Evolutionary conservation across 2,329 filamentous ascomycete genomes (phyloP), one percentile per base, ranked within the genome.

Genomic region (Fonsecaea pedrosoi): DNA sequence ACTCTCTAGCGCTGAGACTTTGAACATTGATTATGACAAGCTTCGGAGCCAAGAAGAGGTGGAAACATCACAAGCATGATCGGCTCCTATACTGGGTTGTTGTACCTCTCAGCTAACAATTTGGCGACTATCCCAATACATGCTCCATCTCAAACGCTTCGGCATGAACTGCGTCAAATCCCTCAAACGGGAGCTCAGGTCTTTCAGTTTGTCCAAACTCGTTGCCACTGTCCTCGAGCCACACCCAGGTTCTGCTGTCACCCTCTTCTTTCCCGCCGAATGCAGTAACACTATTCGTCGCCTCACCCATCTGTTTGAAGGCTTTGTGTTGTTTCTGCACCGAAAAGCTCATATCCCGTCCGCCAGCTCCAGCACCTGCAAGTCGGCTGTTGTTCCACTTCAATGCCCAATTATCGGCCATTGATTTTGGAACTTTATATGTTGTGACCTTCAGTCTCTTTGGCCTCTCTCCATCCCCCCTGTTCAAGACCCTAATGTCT

Each of bases 291-390:
- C 59, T 62, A 10, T 59, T 54, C 5, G 64, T 59, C 25, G 60
- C 54, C 50, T 66, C 64, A 30, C 42, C 59, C 64, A 66, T 62
- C 9, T 59, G 37, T 61, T 32, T 30, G 58, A 66, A 66, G 5
- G 54, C 64, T 35, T 45, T 38, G 37, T 66, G 64, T 34, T 66
- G 58, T 37, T 62, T 62, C 34, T 66, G 64, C 42, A 66, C 64
- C 13, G 18, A 13, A n/a, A 38, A 42, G 53, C 64, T 66, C 42
- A 50, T 3, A n/a, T 66, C 64, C 64, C 63, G 62, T 25, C 64
- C 58, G 4, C 58, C 64, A 54, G 50, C 40, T 15, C 58, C 64
- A 21, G 30, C 30, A 13, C n/a, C 13, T 25, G 25, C 37, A 42
- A 15, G 13, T 15, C 0, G 37, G 50, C 38, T 35, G 15, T 42